A percentile compares a stretch with the other conserved stretches of the same genome.
Evolutionary conservation across 306 rosid species (phyloP).

Genomic region (Boehmeria nivea): DNA sequence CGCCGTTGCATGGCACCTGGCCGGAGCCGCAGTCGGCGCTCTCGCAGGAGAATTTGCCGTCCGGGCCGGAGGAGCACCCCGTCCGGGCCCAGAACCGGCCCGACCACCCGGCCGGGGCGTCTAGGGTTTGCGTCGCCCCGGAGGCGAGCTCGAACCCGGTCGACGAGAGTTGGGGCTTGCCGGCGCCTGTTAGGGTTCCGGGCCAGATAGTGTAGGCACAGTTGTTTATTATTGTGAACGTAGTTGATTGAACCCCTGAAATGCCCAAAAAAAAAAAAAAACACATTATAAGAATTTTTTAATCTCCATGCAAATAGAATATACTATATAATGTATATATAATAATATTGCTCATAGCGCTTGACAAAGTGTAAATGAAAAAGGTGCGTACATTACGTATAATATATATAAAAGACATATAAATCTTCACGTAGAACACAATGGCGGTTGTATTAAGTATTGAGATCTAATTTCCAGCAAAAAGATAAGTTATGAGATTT

Average conservation of each 20-base stretch:
- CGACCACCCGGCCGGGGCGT: conserved; percentile 45
- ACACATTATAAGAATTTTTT: too few relatives aligned
- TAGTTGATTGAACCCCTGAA: conserved; percentile 36
- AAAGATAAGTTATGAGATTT: too few relatives aligned
- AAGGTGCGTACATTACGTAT: too few relatives aligned
- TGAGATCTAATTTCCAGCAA: too few relatives aligned
- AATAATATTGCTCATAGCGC: too few relatives aligned
- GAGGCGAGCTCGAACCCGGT: conserved; percentile 42
- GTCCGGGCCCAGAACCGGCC: conserved; percentile 64
- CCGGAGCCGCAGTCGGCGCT: conserved; percentile 60
- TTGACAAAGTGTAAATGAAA: too few relatives aligned
- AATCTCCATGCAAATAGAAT: too few relatives aligned
- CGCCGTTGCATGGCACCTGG: conserved; percentile 53
- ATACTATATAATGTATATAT: too few relatives aligned
- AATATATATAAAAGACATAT: too few relatives aligned
- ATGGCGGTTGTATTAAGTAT: too few relatives aligned
- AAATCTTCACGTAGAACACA: too few relatives aligned
- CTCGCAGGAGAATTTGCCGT: conserved; percentile 37
- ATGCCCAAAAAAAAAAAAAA: too few relatives aligned
- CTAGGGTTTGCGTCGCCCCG: conserved; percentile 16
- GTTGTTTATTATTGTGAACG: conserved; percentile 38
- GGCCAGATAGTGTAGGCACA: conserved; percentile 58
- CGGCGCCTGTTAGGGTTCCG: conserved; percentile 41
- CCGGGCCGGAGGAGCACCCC: conserved; percentile 28
- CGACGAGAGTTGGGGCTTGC: conserved; percentile 34